phyloP scores from a whole-genome alignment of 257 asterid species.

The Solanum chilense region DNA sequence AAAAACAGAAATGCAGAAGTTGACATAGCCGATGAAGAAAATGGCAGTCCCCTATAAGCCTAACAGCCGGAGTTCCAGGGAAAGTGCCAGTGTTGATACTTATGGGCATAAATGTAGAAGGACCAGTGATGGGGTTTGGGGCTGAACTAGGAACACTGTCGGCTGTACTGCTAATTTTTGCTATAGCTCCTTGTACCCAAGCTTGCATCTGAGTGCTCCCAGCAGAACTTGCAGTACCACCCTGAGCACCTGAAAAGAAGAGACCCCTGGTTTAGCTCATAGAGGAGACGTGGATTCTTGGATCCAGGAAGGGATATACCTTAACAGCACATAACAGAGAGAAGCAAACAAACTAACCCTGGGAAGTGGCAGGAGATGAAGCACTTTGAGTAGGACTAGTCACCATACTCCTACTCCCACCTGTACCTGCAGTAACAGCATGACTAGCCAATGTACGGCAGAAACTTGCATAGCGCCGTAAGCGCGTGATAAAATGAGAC shows the following conservation, averaged over 20 bases:
- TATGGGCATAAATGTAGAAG: conserved; percentile 82
- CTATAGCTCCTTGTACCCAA: conserved; percentile 99
- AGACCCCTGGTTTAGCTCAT: conserved; percentile 1
- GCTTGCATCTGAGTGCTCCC: conserved; percentile 94
- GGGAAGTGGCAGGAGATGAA: conserved; percentile 58
- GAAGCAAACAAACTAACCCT: conserved; percentile 40
- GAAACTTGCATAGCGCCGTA: conserved; percentile 99
- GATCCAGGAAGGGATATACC: not conserved
- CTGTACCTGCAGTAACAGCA: conserved; percentile 90
- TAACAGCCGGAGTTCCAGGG: conserved; percentile 99
- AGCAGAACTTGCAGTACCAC: conserved; percentile 74
- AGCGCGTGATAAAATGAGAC: conserved; percentile 92
- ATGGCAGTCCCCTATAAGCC: conserved; percentile 98
- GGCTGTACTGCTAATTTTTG: conserved; percentile 79
- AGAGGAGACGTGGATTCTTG: not conserved
- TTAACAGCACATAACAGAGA: not conserved
- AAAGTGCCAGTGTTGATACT: conserved; percentile 97
- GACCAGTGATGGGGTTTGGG: conserved; percentile 82
- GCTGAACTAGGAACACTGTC: conserved; percentile 80
- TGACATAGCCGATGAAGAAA: conserved; percentile 95
- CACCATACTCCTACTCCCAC: conserved; percentile 87
- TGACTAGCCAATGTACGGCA: conserved; percentile 98
- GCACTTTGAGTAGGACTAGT: conserved; percentile 82
- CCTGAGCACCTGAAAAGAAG: conserved; percentile 42
- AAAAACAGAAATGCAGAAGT: conserved; percentile 87